phyloP scores from a whole-genome alignment of 768 basidiomycete species.

The Sutorius australiensis region DNA sequence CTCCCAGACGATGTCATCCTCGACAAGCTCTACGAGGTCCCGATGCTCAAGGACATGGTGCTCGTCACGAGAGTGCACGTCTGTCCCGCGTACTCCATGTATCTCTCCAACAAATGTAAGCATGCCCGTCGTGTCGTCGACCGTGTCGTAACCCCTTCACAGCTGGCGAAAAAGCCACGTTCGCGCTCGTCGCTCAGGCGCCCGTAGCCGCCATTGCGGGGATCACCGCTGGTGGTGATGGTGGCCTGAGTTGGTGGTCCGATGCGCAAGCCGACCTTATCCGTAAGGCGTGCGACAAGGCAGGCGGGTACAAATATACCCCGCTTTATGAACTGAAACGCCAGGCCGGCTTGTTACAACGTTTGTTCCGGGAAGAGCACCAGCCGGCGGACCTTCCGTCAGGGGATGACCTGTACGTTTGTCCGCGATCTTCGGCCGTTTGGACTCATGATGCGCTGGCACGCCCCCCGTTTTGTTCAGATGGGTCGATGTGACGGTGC shows the following conservation, averaged over 20 bases:
- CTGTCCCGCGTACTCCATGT: constrained; percentile 35
- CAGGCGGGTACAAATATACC: constrained; percentile 23
- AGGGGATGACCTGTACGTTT: constrained; percentile 20
- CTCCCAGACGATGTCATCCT: constrained; percentile 24
- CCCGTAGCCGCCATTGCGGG: constrained; percentile 13
- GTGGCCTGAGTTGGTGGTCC: constrained; percentile 21
- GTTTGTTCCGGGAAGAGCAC: constrained; percentile 13
- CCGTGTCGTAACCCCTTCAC: not conserved
- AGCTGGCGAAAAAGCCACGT: constrained; percentile 25
- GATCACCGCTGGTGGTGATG: constrained; percentile 9
- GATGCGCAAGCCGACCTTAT: constrained; percentile 17
- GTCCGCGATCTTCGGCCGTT: not conserved
- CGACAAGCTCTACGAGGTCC: constrained; percentile 20
- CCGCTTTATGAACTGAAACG: constrained; percentile 28
- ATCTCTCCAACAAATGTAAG: constrained; percentile 28
- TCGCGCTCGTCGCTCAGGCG: constrained; percentile 15
- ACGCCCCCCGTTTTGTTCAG: constrained; percentile 1
- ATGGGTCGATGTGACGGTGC: constrained; percentile 17
- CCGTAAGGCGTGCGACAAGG: constrained; percentile 21
- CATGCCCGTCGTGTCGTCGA: not conserved
- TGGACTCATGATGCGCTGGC: not conserved
- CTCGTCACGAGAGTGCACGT: constrained; percentile 32
- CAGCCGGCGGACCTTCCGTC: too few species aligned
- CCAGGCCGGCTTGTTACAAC: not conserved
- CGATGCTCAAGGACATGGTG: constrained; percentile 26